Evolutionary conservation across 2,329 filamentous ascomycete species (phyloP), one percentile per base, ranked within the genome.

Genomic region (Curvularia hawaiiensis): DNA sequence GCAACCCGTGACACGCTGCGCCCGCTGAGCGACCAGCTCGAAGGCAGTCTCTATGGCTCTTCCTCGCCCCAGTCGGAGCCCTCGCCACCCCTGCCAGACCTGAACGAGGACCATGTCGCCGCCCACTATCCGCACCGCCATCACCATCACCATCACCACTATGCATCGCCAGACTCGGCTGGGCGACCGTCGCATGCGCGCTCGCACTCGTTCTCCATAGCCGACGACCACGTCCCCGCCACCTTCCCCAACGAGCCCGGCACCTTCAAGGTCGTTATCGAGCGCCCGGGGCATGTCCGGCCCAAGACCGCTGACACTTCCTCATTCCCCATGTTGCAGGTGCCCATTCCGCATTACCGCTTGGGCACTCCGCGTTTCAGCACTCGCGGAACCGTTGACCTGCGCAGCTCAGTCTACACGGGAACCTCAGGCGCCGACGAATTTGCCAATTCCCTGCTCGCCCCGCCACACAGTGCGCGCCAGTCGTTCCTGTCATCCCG

Each of bases 291-390:
- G 26, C 83, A 85, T 44, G 84, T 85, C 30, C 83, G 85, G 51
- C 84, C 88, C 26, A 89, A 84, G 70, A 89, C 87, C 5, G 82
- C 85, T 60, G 86, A 89, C 69, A 85, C 75, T 18, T 70, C 73
- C 40, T 76, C 77, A n/a, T 73, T 80, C 39, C 87, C 85, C 12
- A 78, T 87, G 35, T 80, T 96, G 50, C 85, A 92, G 65, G 84
- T 94, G 43, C 83, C 87, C 22, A 96, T 97, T 50, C 92, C 93
- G 35, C 89, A 90, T 55, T 96, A 93, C 82, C 88, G 88, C 63
- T 80, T 97, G 56, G 93, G 92, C 12, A 90, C 89, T 1, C 91
- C 92, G 18, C 86, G 87, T 57, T 96, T 97, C 75, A 94, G 89
- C 62, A 79, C 85, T 52, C 84, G 85, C 65, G 92, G 92, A 11